Evolutionary conservation across 805 yeast species (phyloP), one percentile per base, ranked within the genome.

Genomic region (Metschnikowia kofuensis): DNA sequence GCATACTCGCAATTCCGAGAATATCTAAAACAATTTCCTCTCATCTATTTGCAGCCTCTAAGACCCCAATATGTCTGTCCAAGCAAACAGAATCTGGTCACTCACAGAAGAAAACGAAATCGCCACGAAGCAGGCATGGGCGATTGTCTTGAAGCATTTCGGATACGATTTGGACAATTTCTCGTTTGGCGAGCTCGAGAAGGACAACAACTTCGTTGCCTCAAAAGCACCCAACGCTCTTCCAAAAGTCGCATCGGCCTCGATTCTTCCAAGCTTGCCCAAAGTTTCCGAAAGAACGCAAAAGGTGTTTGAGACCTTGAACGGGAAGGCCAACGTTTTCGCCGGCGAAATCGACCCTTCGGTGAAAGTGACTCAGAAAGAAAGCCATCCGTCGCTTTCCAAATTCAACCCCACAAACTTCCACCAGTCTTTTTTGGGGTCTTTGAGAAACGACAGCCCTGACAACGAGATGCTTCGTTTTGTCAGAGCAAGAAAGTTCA

Each of bases 101-200:
- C 50, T 38, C 71, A 69, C 47, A 13, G 65, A 67, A 1, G 85
- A 84, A 26, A 83, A 86, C 63, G 91, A 86, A 59, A 58, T 76
- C 44, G 74, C 76, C 15, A 67, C 86, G 60, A 87, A 87, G 64
- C 88, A 85, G 59, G 75, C 78, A 5, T 87, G 91, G 90, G 82
- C 85, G 43, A 76, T 82, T 57, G 58, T 82, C 41, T 69, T 87
- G 54, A 80, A 79, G 55, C 78, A 50, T 7, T 53, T 49, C 35
- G 59, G 61, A 35, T 55, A 56, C 49, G 57, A 51, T 16, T 44
- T 56, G 43, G 57, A 51, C 39, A 35, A 47, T 36, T 16, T 49
- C 9, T 35, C 56, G 21, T 45, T 40, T 47, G 38, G 30, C 2
- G 58, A 56, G 29, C 35, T 56, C 26, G 57, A 50, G 32, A 42